Evolutionary conservation across 2,329 filamentous ascomycete species (phyloP).

Genomic region (Xylaria sp.): DNA sequence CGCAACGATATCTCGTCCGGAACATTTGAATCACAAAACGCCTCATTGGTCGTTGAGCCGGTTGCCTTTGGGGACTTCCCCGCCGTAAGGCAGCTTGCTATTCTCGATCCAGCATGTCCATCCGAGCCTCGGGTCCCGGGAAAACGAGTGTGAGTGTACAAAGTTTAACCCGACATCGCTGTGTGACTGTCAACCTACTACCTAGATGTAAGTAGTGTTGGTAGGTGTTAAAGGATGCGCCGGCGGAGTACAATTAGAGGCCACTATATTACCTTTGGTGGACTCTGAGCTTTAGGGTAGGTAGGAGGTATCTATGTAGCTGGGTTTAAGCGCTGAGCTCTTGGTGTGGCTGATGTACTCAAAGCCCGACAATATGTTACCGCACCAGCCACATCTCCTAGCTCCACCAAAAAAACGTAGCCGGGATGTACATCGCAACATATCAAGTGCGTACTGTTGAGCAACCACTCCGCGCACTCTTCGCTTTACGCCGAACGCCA

Average conservation of each 20-base stretch:
- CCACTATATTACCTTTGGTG: no score
- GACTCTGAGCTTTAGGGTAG: no score
- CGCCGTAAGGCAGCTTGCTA: neutral
- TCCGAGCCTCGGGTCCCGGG: conserved; percentile 19
- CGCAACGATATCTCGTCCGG: neutral
- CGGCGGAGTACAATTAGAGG: no score
- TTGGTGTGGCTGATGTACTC: neutral
- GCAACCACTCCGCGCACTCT: neutral
- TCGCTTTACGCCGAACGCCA: conserved; percentile 4
- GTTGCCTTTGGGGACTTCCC: conserved; percentile 9
- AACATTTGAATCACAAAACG: conserved; percentile 3
- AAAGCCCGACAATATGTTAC: neutral
- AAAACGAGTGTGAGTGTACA: conserved; percentile 4
- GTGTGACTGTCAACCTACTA: neutral
- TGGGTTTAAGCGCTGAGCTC: no score
- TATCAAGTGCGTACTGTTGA: neutral
- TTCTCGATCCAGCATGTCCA: conserved; percentile 36
- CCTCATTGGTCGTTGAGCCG: conserved; percentile 13
- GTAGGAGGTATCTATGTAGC: no score
- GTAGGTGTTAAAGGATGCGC: neutral
- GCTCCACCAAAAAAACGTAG: conserved; percentile 38
- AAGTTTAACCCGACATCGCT: conserved; percentile 22
- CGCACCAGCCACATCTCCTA: conserved; percentile 32
- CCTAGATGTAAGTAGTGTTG: neutral
- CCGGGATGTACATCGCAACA: conserved; percentile 16